Evolutionary conservation across 495 filamentous ascomycete species (phyloP), one percentile per base, ranked within the genome.

Genomic region (Penicillium riverlandense): DNA sequence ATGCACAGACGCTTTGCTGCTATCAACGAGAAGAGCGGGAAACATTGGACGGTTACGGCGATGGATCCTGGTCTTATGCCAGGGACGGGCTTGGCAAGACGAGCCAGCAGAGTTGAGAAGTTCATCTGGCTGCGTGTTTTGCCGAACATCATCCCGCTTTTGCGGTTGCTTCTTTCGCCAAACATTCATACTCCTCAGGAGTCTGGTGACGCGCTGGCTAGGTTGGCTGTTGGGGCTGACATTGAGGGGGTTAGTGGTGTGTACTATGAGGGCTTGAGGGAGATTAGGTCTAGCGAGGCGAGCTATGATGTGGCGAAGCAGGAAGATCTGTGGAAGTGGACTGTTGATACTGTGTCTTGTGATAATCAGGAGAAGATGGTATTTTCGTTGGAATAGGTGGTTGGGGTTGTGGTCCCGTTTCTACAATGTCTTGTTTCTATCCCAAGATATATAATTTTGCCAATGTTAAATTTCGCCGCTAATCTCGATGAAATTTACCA

Each of bases 291-390:
- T 29, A 70, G 68, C 44, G 43, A 54, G 28, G 49, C 36, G 15
- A 74, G 68, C 42, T 64, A 70, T 34, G 59, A 65, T 29, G 52
- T 60, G 47, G 47, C 33, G 22, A 70, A 70, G 46, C 67, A 70
- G 52, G 71, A 75, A 22, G 65, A 71, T 53, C 49, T 74, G 38
- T 77, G 67, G 66, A 49, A 54, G 41, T 77, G 68, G 69, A 79
- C 71, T 12, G 55, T 78, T 35, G 59, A 64, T 35, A 48, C 61
- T 33, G 53, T 72, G 8, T 67, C 58, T 13, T 48, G 48, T 48
- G 51, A 62, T 34, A 57, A 65, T 9, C 48, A 48, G 8, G 65
- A 71, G 47, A 47, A 35, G 36, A 47, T 37, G 5, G 42, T 49
- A 2, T 68, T 74, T 44, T 11, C 31, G 3, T 15, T 53, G 7